Evolutionary conservation across 1,284 basidiomycete species (phyloP).

Genomic region (Boletus smithii): DNA sequence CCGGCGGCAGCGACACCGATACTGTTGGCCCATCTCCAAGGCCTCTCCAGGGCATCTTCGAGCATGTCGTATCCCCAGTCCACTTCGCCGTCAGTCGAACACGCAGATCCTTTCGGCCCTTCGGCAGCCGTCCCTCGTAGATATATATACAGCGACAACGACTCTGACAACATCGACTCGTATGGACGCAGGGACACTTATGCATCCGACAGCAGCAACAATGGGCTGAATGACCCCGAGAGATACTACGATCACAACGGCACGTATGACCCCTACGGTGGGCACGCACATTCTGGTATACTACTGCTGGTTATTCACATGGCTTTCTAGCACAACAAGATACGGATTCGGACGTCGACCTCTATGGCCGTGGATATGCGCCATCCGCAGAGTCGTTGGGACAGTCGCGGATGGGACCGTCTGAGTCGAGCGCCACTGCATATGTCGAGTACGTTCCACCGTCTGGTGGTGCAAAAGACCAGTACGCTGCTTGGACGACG

Average conservation of each 20-base stretch:
- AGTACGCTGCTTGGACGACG: conserved; percentile 90
- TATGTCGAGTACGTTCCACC: conserved; percentile 53
- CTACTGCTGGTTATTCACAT: conserved; percentile 16
- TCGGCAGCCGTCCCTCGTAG: conserved; percentile 42
- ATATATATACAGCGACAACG: conserved; percentile 78
- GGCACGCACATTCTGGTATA: conserved; percentile 21
- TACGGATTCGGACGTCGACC: conserved; percentile 73
- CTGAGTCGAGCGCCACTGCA: conserved; percentile 58
- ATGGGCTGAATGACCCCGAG: conserved; percentile 47
- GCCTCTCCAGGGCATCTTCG: conserved; percentile 16
- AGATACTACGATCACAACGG: conserved; percentile 62
- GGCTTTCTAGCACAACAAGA: conserved; percentile 53
- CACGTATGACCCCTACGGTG: conserved; percentile 63
- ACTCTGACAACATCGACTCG: conserved; percentile 65
- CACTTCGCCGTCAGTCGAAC: conserved; percentile 32
- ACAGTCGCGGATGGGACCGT: conserved; percentile 53
- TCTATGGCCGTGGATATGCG: conserved; percentile 62
- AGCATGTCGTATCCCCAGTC: conserved; percentile 34
- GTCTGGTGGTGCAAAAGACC: conserved; percentile 59
- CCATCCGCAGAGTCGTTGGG: conserved; percentile 72
- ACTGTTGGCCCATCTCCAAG: conserved; percentile 14
- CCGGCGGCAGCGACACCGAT: conserved; percentile 14
- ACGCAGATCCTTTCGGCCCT: conserved; percentile 54
- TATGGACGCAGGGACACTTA: conserved; percentile 62
- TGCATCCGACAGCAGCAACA: conserved; percentile 66